Evolutionary conservation across 208 protist genomes (phyloP), one percentile per base, ranked within the genome.

Genomic region (Wallacemonas rigidus): DNA sequence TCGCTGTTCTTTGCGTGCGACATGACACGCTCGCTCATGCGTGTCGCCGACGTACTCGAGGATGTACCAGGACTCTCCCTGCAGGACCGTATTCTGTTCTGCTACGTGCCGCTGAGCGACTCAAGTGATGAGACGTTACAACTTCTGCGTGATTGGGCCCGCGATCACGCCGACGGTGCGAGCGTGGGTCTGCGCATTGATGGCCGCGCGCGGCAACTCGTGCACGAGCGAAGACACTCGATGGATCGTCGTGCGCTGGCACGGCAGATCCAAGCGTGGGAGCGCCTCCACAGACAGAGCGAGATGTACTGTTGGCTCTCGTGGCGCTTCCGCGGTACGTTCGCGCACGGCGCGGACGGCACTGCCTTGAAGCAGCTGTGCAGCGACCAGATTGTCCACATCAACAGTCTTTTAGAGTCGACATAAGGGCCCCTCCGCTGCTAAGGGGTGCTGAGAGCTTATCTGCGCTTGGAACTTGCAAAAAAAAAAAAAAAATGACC

Each of bases 251-350:
- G 56, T 15, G 56, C 56, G 17, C 38, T 62, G 56, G 56, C 38
- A 0, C 17, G 43, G 26, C 7, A 38, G 14, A n/a, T 62, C 4
- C 56, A 62, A 41, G 67, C 69, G 36, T 74, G 91, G 9, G 90
- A 94, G 73, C 58, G 74, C 38, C 36, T 85, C 5, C 93, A 91
- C 71, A 78, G 79, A 39, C 79, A 84, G 36, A 81, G 85, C 7
- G 87, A 95, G 69, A 84, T 89, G 77, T 95, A 97, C 74, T 90
- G 85, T 58, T 97, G 93, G 93, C 81, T 97, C 17, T 80, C 84
- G 40, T 97, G 89, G 87, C 85, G 90, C 17, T 93, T 95, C 68
- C 80, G 77, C 1, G 82, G 75, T n/a, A 93, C 90, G 12, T 95
- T 95, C 78, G 54, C 83, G 36, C 70, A 93, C 54, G 72, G 76